A percentile compares a stretch with the other conserved stretches of the same genome.
phyloP scores from a whole-genome alignment of 1,284 basidiomycete genomes.

The Peniophora sp. region DNA sequence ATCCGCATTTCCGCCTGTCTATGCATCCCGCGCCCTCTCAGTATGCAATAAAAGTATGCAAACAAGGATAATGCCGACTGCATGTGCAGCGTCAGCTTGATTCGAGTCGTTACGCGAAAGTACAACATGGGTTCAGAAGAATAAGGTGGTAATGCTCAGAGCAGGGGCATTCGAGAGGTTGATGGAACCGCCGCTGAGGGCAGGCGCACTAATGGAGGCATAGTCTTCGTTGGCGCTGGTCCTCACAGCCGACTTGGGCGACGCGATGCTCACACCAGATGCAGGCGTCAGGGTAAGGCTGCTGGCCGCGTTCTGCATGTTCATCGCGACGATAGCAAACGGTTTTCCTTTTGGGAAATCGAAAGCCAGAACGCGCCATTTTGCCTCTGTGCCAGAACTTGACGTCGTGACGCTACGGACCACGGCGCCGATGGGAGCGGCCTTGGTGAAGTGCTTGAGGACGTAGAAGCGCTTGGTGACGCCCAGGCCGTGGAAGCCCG shows the following conservation, averaged over 20 bases:
- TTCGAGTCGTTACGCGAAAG: neutral
- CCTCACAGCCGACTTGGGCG: constrained; percentile 1
- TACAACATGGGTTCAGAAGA: constrained; percentile 1
- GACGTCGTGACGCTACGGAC: constrained; percentile 8
- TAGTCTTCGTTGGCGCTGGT: constrained; percentile 2
- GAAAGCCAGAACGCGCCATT: constrained; percentile 12
- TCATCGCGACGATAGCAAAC: constrained; percentile 2
- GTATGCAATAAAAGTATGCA: constrained; percentile 2
- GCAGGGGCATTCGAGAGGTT: constrained; percentile 1
- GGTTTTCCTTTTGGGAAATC: neutral
- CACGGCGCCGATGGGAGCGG: constrained; percentile 11
- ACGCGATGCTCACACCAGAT: neutral
- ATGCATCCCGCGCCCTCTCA: constrained; percentile 5
- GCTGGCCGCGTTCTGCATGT: neutral
- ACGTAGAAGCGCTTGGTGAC: constrained; percentile 15
- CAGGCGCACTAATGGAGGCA: neutral
- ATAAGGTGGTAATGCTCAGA: constrained; percentile 3
- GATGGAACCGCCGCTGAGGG: neutral
- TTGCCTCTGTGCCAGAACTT: constrained; percentile 5
- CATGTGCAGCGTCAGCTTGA: neutral
- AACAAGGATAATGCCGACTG: neutral
- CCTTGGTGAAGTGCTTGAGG: constrained; percentile 15
- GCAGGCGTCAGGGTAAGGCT: neutral
- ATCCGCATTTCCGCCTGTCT: constrained; percentile 6
- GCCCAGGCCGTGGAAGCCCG: constrained; percentile 11